phyloP scores from a whole-genome alignment of 345 rosid genomes.

The Salix udensis region DNA sequence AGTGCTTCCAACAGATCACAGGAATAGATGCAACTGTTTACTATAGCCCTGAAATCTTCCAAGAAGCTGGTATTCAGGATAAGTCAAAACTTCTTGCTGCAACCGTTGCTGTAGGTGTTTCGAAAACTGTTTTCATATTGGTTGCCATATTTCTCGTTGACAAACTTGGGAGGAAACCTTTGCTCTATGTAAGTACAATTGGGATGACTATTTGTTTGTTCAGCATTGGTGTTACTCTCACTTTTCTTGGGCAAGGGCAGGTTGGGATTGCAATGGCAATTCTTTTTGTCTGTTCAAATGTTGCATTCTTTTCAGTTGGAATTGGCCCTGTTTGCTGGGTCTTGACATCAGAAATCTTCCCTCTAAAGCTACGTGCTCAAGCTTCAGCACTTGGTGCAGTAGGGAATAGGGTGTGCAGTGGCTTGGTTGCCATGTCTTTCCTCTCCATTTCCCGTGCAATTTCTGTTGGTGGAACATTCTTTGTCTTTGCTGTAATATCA shows the following conservation, averaged over 20 bases:
- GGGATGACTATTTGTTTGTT: conserved; percentile 76
- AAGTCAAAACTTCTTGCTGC: conserved; percentile 62
- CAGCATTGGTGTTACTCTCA: conserved; percentile 50
- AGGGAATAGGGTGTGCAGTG: conserved; percentile 72
- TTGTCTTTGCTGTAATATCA: conserved; percentile 49
- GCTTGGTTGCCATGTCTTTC: conserved; percentile 77
- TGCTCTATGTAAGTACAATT: conserved; percentile 74
- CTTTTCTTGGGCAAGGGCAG: conserved; percentile 46
- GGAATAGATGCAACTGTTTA: conserved; percentile 80
- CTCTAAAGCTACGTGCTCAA: conserved; percentile 70
- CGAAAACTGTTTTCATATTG: conserved; percentile 60
- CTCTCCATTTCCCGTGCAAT: conserved; percentile 58
- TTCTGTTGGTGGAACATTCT: conserved; percentile 65
- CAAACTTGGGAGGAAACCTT: conserved; percentile 65
- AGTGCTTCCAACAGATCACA: conserved; percentile 81
- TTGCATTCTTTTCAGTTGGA: conserved; percentile 79
- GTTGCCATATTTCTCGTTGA: conserved; percentile 67
- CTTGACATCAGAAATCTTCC: conserved; percentile 74
- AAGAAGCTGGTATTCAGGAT: conserved; percentile 56
- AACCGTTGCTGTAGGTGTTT: conserved; percentile 69
- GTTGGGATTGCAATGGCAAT: conserved; percentile 44
- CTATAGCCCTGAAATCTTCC: conserved; percentile 74
- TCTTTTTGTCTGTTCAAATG: conserved; percentile 65
- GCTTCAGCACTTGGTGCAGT: conserved; percentile 76
- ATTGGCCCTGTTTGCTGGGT: conserved; percentile 86